Base-by-base conservation (phyloP, 2,329 filamentous ascomycete species). In the Dothiorella sarmentorum region DNA sequence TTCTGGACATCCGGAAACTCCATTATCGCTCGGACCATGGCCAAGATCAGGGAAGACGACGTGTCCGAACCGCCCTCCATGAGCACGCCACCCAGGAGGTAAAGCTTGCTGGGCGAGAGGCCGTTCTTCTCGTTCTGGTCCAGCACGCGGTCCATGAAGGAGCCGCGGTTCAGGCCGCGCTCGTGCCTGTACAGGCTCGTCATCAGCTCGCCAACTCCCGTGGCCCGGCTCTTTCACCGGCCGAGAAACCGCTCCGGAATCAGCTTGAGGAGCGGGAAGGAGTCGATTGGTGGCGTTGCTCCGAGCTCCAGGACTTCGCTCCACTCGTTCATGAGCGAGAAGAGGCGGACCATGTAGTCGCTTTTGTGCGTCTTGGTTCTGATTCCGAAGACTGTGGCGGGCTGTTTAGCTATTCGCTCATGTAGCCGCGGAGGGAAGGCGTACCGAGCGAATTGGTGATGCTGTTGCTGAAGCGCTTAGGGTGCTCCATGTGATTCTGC, bases 11-110 rank as follows among this genome's bases (percentile, higher is more conserved):
- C 63, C 2, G 69, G 68, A 35, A 64, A 65, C 33, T 60, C 43
- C 7, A 61, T 62, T 66, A 72, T 69, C 20, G 65, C 65, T 13
- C 64, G 68, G 38, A 76, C 67, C 47, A 75, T 71, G 15, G 26
- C 37, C 22, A 56, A 26, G 7, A 61, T 40, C 1, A 56, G 31
- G 17, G 66, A 66, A 4, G 68, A 68, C 9, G 70, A 67, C 0
- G 75, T 76, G 35, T 71, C 71, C 1, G 69, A 66, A 2, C 74
- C 72, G 27, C 68, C 73, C 61, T 74, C 70, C 53, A 71, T 70
- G 58, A 69, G 56, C 11, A 66, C 64, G 33, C 69, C 69, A 27
- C 65, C 67, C 10, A 78, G 65, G 60, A 78, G 76, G 61, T 70
- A 69, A 7, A 76, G 63, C 26, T 74, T 13, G 47, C 38, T n/a